Base-by-base conservation (phyloP, 805 yeast species). In the Yarrowia sp. region DNA sequence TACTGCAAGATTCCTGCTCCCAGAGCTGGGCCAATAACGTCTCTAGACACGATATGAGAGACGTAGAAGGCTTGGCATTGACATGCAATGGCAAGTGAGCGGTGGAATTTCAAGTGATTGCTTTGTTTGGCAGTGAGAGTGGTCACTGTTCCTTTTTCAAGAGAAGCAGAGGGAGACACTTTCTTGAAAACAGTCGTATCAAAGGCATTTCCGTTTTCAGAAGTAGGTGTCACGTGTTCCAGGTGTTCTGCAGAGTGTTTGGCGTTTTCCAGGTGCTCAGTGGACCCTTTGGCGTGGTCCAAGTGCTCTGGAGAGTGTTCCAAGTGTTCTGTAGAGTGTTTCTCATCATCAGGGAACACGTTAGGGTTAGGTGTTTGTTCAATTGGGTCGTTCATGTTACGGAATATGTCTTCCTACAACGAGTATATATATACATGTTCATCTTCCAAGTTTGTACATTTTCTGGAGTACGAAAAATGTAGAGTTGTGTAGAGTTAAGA, bases 21-120 rank as follows among this genome's bases (percentile, higher is more conserved):
- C 6, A 47, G 38, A 47, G 51, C 51, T 4, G 51, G 51, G n/a
- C 51, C 51, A 47, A 47, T 47, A 8, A 47, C 51, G 38, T 47
- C 51, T 47, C 51, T 47, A 13, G 51, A 47, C 7, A 47, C 51
- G 6, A 47, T 47, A 5, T 47, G 51, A 4, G 51, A 47, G 3
- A 47, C 51, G 38, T 47, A 47, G 8, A 47, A 47, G 5, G 38
- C 51, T 6, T 47, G 51, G 17, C 51, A 47, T 32, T 47, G 36
- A 11, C 36, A 47, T 3, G 51, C 51, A 10, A 47, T 47, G 9
- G 51, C 51, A 9, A 47, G 28, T 6, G 51, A 47, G 5, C 51
- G 51, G 38, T 47, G 36, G 38, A 47, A 47, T 32, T 47, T 47
- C n/a, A 47, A 10, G 3, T 47, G 51, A 9, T 47, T 36, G 2